Conservation (phyloP, 2,329 filamentous ascomycete genomes). For the Aureobasidium sp. region DNA sequence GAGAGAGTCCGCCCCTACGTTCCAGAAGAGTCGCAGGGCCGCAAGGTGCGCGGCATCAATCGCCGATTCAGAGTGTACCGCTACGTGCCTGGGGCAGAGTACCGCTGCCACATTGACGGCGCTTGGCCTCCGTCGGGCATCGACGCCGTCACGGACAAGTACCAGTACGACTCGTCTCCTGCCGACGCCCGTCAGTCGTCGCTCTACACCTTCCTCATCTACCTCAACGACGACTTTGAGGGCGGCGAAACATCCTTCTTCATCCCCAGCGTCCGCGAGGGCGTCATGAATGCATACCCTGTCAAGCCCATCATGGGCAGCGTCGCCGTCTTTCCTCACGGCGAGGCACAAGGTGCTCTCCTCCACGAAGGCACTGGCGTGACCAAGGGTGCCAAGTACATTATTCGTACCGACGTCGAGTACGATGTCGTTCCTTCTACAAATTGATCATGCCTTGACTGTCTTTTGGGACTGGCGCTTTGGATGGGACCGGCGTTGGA, state of each 20-base stretch:
- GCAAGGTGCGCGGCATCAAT: slow-evolving; percentile 56
- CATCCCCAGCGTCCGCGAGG: slow-evolving; percentile 56
- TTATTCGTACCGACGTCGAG: slow-evolving; percentile 64
- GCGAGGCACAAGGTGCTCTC: slow-evolving; percentile 57
- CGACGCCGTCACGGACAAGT: slow-evolving; percentile 46
- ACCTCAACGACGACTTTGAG: slow-evolving; percentile 65
- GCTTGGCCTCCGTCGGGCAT: slow-evolving; percentile 68
- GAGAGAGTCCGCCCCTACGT: slow-evolving; percentile 52
- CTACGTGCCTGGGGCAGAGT: slow-evolving; percentile 67
- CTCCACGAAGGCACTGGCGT: slow-evolving; percentile 67
- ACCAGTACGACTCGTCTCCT: slow-evolving; percentile 62
- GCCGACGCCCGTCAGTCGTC: slow-evolving; percentile 55
- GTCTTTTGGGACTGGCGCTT: not conserved
- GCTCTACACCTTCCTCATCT: slow-evolving; percentile 62
- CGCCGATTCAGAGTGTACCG: slow-evolving; percentile 64
- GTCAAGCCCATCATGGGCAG: slow-evolving; percentile 62
- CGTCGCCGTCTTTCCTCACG: slow-evolving; percentile 63
- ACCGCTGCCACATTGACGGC: slow-evolving; percentile 63
- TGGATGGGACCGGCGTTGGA: not conserved
- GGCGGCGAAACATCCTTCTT: slow-evolving; percentile 68
- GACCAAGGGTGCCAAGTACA: slow-evolving; percentile 58
- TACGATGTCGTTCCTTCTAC: slow-evolving; percentile 50
- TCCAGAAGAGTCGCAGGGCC: slow-evolving; percentile 49
- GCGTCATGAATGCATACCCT: slow-evolving; percentile 61
- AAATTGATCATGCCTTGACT: not conserved